Conservation (phyloP, 2,329 filamentous ascomycete species). For the Chaetomiaceae sp. region DNA sequence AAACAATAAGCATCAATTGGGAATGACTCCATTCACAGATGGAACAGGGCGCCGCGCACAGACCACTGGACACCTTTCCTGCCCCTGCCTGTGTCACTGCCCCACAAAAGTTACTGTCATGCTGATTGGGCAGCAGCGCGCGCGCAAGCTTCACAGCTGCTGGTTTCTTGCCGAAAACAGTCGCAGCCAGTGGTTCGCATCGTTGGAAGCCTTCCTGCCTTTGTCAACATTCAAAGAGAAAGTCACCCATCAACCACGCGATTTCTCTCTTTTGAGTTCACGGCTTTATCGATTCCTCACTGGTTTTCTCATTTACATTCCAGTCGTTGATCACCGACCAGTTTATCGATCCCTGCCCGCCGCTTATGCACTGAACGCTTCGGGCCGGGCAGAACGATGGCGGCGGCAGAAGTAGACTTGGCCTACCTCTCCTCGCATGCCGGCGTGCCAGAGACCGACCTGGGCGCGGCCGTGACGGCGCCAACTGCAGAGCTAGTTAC, state of each 20-base stretch:
- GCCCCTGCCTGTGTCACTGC: constrained; percentile 3
- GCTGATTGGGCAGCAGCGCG: constrained; percentile 19
- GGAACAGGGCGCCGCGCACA: background rate
- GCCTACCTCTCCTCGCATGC: constrained; percentile 70
- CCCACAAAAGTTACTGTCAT: constrained; percentile 8
- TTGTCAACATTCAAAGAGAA: background rate
- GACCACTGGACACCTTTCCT: background rate
- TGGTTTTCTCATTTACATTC: background rate
- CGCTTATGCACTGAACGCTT: constrained; percentile 20
- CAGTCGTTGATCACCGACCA: background rate
- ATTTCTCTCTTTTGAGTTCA: background rate
- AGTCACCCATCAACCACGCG: constrained; percentile 6
- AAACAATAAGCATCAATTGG: background rate
- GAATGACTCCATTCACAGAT: background rate
- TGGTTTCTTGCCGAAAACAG: constrained; percentile 22
- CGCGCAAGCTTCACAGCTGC: constrained; percentile 9
- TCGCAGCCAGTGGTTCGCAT: background rate
- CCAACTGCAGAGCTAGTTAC: constrained; percentile 77
- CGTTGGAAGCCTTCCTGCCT: constrained; percentile 5
- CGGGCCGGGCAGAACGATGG: constrained; percentile 45
- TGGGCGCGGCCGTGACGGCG: constrained; percentile 57
- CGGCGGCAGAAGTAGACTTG: constrained; percentile 59
- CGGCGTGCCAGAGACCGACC: constrained; percentile 59
- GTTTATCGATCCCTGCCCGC: background rate
- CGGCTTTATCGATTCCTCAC: background rate